These are phyloP conservation scores for Tirmania nivea DNA, from an alignment of 495 filamentous ascomycete species.

Conservation along the genomic window DNA sequence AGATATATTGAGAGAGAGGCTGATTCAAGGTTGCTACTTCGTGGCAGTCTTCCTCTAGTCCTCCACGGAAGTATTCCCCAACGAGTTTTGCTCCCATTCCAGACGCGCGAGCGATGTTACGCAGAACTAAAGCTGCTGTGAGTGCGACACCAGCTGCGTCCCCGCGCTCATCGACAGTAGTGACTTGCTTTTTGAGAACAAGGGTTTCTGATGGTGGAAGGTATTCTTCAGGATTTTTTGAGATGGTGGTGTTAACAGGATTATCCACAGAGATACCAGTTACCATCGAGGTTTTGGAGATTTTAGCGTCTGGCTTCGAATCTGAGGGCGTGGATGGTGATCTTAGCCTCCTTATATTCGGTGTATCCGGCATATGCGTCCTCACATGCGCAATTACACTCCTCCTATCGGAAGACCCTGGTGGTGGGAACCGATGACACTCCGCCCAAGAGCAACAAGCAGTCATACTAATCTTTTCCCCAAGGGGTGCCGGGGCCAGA, in stretches of 20 bases:
- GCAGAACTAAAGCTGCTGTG: slow-evolving; percentile 61
- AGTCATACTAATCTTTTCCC: slow-evolving; percentile 3
- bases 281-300: slow-evolving; percentile 21
- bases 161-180: slow-evolving; percentile 52
- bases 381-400: slow-evolving; percentile 17
- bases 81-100: slow-evolving; percentile 32
- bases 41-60: slow-evolving; percentile 23
- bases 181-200: slow-evolving; percentile 36
- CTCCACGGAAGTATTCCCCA: slow-evolving; percentile 31
- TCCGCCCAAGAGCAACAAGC: slow-evolving; percentile 16
- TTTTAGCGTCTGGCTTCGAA: neutral
- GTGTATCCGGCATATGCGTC: slow-evolving; percentile 17
- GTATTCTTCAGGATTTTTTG: slow-evolving; percentile 23
- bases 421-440: slow-evolving; percentile 11
- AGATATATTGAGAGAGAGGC: slow-evolving; percentile 25
- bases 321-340: slow-evolving; percentile 5
- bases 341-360: slow-evolving; percentile 2
- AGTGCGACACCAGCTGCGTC: slow-evolving; percentile 71
- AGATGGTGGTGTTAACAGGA: slow-evolving; percentile 21
- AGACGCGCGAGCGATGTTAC: slow-evolving; percentile 59
- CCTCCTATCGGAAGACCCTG: slow-evolving; percentile 11
- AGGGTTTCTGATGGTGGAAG: slow-evolving; percentile 21
- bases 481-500: slow-evolving; percentile 6
- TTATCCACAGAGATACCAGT: slow-evolving; percentile 20
- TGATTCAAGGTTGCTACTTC: slow-evolving; percentile 28